Percentiles rank a stretch among this genome's conserved stretches.
Evolutionary conservation across 352 stramenopile species (phyloP).

Genomic region (Bremia lactucae): DNA sequence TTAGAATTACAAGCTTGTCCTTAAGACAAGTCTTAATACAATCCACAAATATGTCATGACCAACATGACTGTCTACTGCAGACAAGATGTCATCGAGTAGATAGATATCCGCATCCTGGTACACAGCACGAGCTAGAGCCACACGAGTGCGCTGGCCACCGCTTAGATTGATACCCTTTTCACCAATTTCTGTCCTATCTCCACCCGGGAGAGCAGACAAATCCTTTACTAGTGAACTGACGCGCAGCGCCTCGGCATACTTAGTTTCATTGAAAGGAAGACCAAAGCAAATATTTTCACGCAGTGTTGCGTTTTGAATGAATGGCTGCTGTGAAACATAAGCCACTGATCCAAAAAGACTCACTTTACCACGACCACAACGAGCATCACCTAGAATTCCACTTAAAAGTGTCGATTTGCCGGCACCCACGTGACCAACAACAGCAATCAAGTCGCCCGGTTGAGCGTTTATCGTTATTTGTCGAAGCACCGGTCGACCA

Average conservation of each 20-base stretch:
- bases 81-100: slow-evolving; percentile 92
- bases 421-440: slow-evolving; percentile 47
- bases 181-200: slow-evolving; percentile 92
- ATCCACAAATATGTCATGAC: slow-evolving; percentile 85
- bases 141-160: slow-evolving; percentile 89
- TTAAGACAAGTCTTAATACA: slow-evolving; percentile 45
- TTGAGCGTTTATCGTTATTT: slow-evolving; percentile 56
- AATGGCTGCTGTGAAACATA: slow-evolving; percentile 95
- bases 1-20: slow-evolving; percentile 75
- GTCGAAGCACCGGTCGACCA: slow-evolving; percentile 24
- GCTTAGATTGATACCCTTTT: slow-evolving; percentile 92
- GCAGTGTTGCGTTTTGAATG: slow-evolving; percentile 94
- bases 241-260: slow-evolving; percentile 46
- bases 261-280: slow-evolving; percentile 49
- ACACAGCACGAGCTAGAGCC: slow-evolving; percentile 65
- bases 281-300: slow-evolving; percentile 96
- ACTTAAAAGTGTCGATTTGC: slow-evolving; percentile 64
- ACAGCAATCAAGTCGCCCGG: slow-evolving; percentile 50
- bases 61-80: slow-evolving; percentile 92
- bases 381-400: slow-evolving; percentile 50
- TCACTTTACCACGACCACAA: slow-evolving; percentile 37
- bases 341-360: slow-evolving; percentile 81
- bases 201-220: slow-evolving; percentile 48
- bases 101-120: slow-evolving; percentile 79
- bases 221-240: slow-evolving; percentile 47